A percentile compares a stretch with the other conserved stretches of the same genome.
Conservation (phyloP, 768 basidiomycete species). For the Serpula lacrymans region DNA sequence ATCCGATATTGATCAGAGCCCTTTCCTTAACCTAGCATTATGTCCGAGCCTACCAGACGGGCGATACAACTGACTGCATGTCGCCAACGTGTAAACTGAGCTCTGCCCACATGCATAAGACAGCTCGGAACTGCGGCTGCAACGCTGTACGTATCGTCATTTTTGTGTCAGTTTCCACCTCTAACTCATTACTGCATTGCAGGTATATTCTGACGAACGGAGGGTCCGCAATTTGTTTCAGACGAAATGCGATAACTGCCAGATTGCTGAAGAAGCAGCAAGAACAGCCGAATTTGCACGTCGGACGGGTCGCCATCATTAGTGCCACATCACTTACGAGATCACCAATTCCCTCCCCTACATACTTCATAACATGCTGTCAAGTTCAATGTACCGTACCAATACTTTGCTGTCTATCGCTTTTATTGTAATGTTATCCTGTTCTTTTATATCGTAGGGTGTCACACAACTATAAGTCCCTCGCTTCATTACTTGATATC, state of each 20-base stretch:
- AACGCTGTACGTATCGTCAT: conserved; percentile 29
- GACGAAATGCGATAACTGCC: conserved; percentile 58
- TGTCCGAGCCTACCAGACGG: conserved; percentile 59
- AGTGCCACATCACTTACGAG: conserved; percentile 6
- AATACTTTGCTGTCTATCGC: no score
- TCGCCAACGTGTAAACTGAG: conserved; percentile 50
- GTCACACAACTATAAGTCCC: no score
- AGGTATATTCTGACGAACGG: conserved; percentile 45
- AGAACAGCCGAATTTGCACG: conserved; percentile 30
- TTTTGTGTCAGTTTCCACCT: conserved; percentile 1
- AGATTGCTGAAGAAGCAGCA: conserved; percentile 24
- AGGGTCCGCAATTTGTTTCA: conserved; percentile 66
- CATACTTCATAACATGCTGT: no score
- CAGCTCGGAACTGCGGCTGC: conserved; percentile 57
- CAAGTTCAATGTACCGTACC: no score
- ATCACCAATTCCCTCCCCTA: no score
- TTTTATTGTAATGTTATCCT: no score
- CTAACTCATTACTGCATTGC: conserved; percentile 5
- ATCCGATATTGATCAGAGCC: neutral
- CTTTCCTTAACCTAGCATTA: conserved; percentile 48
- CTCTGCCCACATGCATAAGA: conserved; percentile 54
- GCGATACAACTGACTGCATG: conserved; percentile 54
- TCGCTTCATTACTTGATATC: no score
- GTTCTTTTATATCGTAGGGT: no score
- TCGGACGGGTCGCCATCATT: conserved; percentile 21